Percentiles rank a stretch among this genome's conserved stretches.
phyloP scores from a whole-genome alignment of 2,329 filamentous ascomycete species.

The Ascomycota sp. region DNA sequence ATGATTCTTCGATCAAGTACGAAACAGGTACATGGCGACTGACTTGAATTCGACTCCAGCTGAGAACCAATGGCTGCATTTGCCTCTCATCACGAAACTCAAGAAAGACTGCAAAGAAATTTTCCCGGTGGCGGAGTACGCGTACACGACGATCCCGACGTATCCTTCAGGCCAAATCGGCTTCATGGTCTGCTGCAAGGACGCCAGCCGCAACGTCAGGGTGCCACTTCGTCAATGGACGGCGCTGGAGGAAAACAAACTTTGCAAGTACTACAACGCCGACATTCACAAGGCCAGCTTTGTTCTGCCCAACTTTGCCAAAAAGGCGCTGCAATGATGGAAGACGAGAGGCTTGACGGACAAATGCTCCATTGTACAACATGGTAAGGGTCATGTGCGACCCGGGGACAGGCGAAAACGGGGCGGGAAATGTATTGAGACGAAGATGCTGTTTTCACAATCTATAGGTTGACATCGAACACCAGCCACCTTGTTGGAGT shows the following conservation, averaged over 20 bases:
- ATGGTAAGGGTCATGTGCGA: no score
- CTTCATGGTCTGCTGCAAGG: constrained; percentile 99
- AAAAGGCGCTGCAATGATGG: constrained; percentile 42
- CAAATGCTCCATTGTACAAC: no score
- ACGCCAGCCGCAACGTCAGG: constrained; percentile 59
- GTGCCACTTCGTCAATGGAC: constrained; percentile 66
- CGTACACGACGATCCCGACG: constrained; percentile 96
- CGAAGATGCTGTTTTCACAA: no score
- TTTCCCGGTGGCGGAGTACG: constrained; percentile 95
- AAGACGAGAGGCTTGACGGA: no score
- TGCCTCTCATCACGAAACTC: constrained; percentile 76
- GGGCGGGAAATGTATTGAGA: no score
- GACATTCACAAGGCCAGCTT: constrained; percentile 92
- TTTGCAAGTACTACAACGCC: constrained; percentile 93
- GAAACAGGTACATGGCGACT: constrained; percentile 4
- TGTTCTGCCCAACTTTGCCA: constrained; percentile 78
- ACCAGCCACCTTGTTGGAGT: no score
- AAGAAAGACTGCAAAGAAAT: constrained; percentile 94
- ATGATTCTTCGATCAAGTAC: constrained; percentile 16
- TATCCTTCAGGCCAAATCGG: constrained; percentile 98
- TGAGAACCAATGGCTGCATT: constrained; percentile 98
- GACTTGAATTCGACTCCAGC: constrained; percentile 27
- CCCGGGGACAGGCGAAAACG: no score
- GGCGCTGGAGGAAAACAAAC: constrained; percentile 70
- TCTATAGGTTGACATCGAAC: no score